phyloP scores from a whole-genome alignment of 257 asterid genomes.

The Craterostigma plantagineum region DNA sequence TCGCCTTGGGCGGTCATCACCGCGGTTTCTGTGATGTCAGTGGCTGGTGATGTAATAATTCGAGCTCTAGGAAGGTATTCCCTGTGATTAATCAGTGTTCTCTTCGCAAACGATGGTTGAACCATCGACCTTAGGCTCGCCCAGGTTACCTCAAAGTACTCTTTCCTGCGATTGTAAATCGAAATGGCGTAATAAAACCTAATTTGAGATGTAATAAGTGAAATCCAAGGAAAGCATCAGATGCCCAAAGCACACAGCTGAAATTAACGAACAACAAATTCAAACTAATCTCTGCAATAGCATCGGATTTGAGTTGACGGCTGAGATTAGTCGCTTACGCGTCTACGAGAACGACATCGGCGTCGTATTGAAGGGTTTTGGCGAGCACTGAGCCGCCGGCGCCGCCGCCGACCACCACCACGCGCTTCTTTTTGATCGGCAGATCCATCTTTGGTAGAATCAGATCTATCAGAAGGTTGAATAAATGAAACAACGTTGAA shows the following conservation, averaged over 20 bases:
- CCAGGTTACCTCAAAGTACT: constrained; percentile 70
- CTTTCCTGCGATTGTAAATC: constrained; percentile 36
- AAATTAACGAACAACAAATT: no score
- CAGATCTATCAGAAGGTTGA: no score
- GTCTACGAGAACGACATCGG: constrained; percentile 59
- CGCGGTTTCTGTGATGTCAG: constrained; percentile 32
- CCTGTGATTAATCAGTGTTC: constrained; percentile 46
- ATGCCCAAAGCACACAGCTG: neutral
- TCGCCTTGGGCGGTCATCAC: constrained; percentile 50
- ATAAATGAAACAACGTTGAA: no score
- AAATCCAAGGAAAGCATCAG: neutral
- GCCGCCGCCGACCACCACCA: constrained; percentile 83
- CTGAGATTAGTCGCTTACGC: constrained; percentile 22
- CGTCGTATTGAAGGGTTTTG: constrained; percentile 36
- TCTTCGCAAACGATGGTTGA: constrained; percentile 68
- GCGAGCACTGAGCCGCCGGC: constrained; percentile 55
- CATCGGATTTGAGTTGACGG: no score
- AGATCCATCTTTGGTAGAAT: no score
- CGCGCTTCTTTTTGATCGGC: constrained; percentile 27
- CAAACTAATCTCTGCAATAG: no score
- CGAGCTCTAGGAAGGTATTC: constrained; percentile 57
- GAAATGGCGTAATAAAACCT: no score
- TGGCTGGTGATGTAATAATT: constrained; percentile 38
- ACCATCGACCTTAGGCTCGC: constrained; percentile 66
- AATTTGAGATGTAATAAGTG: no score